These are phyloP conservation scores for Kernera saxatilis DNA, from an alignment of 345 rosid species.

Conservation along the genomic window DNA sequence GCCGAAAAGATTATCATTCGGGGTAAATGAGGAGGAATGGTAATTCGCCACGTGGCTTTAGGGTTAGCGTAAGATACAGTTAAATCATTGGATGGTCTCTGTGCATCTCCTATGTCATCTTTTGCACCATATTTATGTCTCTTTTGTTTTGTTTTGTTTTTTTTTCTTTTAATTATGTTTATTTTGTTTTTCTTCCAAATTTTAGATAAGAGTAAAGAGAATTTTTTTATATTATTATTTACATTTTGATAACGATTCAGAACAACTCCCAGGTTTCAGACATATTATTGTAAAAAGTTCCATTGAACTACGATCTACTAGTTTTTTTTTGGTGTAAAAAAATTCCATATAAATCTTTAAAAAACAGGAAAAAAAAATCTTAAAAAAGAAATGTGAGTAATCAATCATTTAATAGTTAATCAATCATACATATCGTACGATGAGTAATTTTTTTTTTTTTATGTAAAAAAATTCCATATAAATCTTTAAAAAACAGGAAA, in stretches of 20 bases:
- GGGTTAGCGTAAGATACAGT: constrained; percentile 32
- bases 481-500: too few species aligned
- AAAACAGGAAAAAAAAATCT: too few species aligned
- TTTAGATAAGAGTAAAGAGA: not conserved
- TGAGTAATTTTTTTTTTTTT: too few species aligned
- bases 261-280: not conserved
- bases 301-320: not conserved
- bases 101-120: constrained; percentile 19
- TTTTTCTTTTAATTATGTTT: not conserved
- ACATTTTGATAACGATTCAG: not conserved
- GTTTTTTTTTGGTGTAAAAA: too few species aligned
- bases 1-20: constrained; percentile 31
- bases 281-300: not conserved
- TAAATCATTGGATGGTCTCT: constrained; percentile 22
- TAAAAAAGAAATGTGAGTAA: too few species aligned
- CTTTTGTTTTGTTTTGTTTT: not conserved
- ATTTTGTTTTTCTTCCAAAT: not conserved
- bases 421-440: not conserved
- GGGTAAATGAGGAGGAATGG: constrained; percentile 16
- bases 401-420: too few species aligned
- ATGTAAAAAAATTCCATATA: too few species aligned
- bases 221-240: too few species aligned
- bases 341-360: too few species aligned
- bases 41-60: constrained; percentile 43
- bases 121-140: constrained; percentile 12